These are phyloP conservation scores for Solanum clarkiae DNA, from an alignment of 257 asterid species.

Conservation along the genomic window DNA sequence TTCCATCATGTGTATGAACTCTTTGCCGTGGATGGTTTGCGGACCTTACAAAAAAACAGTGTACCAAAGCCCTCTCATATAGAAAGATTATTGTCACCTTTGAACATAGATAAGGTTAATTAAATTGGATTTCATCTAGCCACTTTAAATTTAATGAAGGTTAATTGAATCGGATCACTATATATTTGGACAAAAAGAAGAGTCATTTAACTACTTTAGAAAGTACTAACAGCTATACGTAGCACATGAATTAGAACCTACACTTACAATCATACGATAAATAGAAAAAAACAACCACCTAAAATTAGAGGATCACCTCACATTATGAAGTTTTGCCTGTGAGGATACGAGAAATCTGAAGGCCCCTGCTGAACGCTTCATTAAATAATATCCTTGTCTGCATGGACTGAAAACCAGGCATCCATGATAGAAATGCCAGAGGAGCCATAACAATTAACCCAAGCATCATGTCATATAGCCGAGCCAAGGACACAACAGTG, in stretches of 20 bases:
- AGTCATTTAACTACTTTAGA: not conserved
- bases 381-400: constrained; percentile 82
- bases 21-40: not conserved
- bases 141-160: not conserved
- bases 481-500: constrained; percentile 81
- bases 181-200: not conserved
- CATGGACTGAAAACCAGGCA: constrained; percentile 92
- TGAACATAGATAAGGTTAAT: not conserved
- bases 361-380: constrained; percentile 92
- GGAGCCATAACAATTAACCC: constrained; percentile 88
- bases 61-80: not conserved
- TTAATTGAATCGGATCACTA: not conserved
- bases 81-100: not conserved
- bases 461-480: constrained; percentile 72
- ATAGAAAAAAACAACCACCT: not conserved
- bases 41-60: not conserved
- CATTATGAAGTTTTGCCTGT: constrained; percentile 59
- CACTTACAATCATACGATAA: not conserved
- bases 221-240: not conserved
- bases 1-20: not conserved
- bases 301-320: constrained; percentile 20
- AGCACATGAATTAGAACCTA: not conserved
- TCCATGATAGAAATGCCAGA: constrained; percentile 76
- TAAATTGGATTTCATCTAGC: not conserved
- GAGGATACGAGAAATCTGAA: constrained; percentile 82